Conservation (phyloP, 192 early-diverging fungal genomes). For the Linnemannia zychae region DNA sequence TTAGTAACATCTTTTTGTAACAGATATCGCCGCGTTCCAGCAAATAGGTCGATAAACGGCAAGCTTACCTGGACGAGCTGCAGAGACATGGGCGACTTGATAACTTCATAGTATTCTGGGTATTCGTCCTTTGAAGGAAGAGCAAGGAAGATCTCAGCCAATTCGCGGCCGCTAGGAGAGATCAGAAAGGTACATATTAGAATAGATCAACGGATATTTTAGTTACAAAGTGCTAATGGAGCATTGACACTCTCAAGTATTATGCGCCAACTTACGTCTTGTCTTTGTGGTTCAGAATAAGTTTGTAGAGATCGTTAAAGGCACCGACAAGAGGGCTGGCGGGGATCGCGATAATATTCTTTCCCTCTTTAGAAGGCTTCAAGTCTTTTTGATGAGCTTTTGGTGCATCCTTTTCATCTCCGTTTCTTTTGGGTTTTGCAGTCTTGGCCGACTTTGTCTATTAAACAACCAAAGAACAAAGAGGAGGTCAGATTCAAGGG, state of each 20-base stretch:
- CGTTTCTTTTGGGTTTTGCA: slow-evolving; percentile 27
- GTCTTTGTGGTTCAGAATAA: slow-evolving; percentile 60
- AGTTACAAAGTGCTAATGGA: background rate
- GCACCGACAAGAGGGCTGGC: slow-evolving; percentile 31
- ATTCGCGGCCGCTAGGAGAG: slow-evolving; percentile 64
- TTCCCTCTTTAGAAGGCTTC: slow-evolving; percentile 30
- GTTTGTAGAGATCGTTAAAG: slow-evolving; percentile 58
- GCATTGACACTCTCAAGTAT: background rate
- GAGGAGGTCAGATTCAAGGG: background rate
- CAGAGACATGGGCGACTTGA: slow-evolving; percentile 84
- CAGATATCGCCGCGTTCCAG: background rate
- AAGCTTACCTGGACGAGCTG: slow-evolving; percentile 69
- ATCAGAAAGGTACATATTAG: background rate
- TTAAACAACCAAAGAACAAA: background rate
- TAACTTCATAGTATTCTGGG: slow-evolving; percentile 93
- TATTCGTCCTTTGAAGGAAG: slow-evolving; percentile 83
- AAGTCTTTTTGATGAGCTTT: slow-evolving; percentile 24
- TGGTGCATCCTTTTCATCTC: slow-evolving; percentile 12
- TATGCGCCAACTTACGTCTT: slow-evolving; percentile 52
- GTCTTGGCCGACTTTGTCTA: slow-evolving; percentile 22
- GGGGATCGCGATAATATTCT: slow-evolving; percentile 29
- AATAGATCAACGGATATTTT: background rate
- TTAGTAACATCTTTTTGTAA: background rate
- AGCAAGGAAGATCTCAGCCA: slow-evolving; percentile 84
- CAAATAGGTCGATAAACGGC: background rate